Conservation (phyloP, 495 filamentous ascomycete species). For the Pyrenula massariospora region DNA sequence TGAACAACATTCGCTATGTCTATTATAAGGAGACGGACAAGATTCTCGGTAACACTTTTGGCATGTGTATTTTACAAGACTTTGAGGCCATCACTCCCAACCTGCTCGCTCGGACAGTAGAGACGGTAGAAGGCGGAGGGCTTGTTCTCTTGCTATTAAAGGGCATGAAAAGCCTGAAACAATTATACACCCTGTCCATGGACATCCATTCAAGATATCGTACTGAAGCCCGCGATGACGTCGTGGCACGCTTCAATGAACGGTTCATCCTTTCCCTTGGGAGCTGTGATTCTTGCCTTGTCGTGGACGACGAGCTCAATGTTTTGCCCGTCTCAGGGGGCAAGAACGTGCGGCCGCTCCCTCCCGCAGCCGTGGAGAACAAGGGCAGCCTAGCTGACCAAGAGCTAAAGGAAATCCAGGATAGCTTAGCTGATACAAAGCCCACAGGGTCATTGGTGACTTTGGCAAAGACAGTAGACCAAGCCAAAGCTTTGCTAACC, state of each 20-base stretch:
- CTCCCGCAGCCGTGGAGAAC: constrained; percentile 54
- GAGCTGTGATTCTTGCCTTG: constrained; percentile 85
- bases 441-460: constrained; percentile 74
- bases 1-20: constrained; percentile 94
- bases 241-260: constrained; percentile 94
- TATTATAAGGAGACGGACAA: constrained; percentile 99
- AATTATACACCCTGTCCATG: constrained; percentile 96
- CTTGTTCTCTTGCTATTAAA: constrained; percentile 84
- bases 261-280: constrained; percentile 92
- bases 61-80: constrained; percentile 96
- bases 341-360: constrained; percentile 76
- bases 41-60: constrained; percentile 96
- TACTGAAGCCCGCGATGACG: constrained; percentile 93
- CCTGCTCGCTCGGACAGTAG: constrained; percentile 83
- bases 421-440: constrained; percentile 71
- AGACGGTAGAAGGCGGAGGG: constrained; percentile 95
- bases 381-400: constrained; percentile 52
- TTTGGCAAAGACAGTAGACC: constrained; percentile 82
- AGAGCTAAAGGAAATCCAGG: constrained; percentile 80
- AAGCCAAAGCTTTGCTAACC: constrained; percentile 86
- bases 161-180: constrained; percentile 94
- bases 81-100: constrained; percentile 98
- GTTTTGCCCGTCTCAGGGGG: constrained; percentile 95
- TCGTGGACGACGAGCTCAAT: constrained; percentile 96
- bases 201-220: constrained; percentile 94